Percentiles rank a stretch among this genome's conserved stretches.
These are phyloP conservation scores for Capillidium heterosporum DNA, from an alignment of 371 early-diverging fungal genomes.

Conservation along the genomic window DNA sequence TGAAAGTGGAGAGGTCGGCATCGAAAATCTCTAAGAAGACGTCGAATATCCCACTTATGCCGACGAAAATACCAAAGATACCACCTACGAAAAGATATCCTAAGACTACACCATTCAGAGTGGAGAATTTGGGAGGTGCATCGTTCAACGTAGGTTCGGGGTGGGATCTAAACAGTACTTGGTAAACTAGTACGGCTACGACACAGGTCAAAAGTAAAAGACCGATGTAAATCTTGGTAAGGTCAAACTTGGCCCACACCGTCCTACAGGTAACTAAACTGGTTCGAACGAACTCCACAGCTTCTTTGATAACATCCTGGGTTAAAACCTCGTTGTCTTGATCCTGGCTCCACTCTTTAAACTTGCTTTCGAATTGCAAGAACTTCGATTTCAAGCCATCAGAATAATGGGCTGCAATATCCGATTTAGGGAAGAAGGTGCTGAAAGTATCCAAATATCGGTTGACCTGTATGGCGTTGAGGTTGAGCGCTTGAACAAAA, in stretches of 20 bases:
- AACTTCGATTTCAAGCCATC: slow-evolving; percentile 14
- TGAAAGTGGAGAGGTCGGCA: background rate
- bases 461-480: slow-evolving; percentile 62
- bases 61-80: background rate
- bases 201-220: slow-evolving; percentile 21
- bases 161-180: background rate
- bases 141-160: background rate
- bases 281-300: slow-evolving; percentile 38
- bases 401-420: slow-evolving; percentile 13
- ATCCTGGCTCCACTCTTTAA: slow-evolving; percentile 9
- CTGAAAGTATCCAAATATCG: slow-evolving; percentile 39
- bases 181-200: background rate
- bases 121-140: background rate
- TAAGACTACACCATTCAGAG: slow-evolving; percentile 4
- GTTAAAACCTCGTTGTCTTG: slow-evolving; percentile 2
- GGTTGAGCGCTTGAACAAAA: slow-evolving; percentile 36
- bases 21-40: background rate
- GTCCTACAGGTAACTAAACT: slow-evolving; percentile 50
- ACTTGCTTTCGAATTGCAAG: slow-evolving; percentile 13
- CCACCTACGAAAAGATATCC: background rate
- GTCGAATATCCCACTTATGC: background rate
- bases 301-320: slow-evolving; percentile 19
- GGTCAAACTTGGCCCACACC: slow-evolving; percentile 88
- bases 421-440: slow-evolving; percentile 12
- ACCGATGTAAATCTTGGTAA: slow-evolving; percentile 37